phyloP scores from a whole-genome alignment of 805 yeast species.

The Myxozyma monticola region DNA sequence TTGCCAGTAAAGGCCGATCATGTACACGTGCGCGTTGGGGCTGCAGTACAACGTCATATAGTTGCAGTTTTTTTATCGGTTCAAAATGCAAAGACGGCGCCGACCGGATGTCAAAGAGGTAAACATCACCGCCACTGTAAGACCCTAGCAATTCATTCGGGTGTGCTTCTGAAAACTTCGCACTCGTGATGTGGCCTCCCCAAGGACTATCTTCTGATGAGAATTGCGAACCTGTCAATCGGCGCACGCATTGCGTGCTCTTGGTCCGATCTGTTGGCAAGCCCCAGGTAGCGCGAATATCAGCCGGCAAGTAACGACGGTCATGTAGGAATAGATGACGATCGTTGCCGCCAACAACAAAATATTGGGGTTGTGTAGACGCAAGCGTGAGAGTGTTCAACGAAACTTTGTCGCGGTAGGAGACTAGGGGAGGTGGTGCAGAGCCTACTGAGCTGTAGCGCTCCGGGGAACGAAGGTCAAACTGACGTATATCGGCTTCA shows the following conservation, averaged over 20 bases:
- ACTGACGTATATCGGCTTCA: slow-evolving; percentile 27
- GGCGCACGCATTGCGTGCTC: slow-evolving; percentile 29
- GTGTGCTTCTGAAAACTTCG: slow-evolving; percentile 20
- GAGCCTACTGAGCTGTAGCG: slow-evolving; percentile 5
- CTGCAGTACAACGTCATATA: too few relatives aligned
- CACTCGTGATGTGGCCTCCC: slow-evolving; percentile 23
- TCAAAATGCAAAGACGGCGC: too few relatives aligned
- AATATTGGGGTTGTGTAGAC: slow-evolving; percentile 27
- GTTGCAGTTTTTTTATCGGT: too few relatives aligned
- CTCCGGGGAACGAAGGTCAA: slow-evolving; percentile 27
- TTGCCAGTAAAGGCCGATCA: too few relatives aligned
- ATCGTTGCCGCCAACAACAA: slow-evolving; percentile 30
- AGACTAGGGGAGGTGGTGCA: slow-evolving; percentile 22
- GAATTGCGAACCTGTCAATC: too few relatives aligned
- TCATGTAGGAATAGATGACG: slow-evolving; percentile 27
- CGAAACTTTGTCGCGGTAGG: slow-evolving; percentile 11
- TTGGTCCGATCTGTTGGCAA: slow-evolving; percentile 10
- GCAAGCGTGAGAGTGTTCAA: slow-evolving; percentile 26
- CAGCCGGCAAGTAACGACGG: slow-evolving; percentile 22
- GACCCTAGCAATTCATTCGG: slow-evolving; percentile 29
- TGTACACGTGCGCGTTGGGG: too few relatives aligned
- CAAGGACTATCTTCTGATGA: slow-evolving; percentile 4
- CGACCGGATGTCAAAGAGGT: slow-evolving; percentile 28
- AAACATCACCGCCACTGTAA: slow-evolving; percentile 28
- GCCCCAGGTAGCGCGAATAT: slow-evolving; percentile 17